phyloP scores from a whole-genome alignment of 1,284 basidiomycete genomes.

The Ustilago shanxiensis region DNA sequence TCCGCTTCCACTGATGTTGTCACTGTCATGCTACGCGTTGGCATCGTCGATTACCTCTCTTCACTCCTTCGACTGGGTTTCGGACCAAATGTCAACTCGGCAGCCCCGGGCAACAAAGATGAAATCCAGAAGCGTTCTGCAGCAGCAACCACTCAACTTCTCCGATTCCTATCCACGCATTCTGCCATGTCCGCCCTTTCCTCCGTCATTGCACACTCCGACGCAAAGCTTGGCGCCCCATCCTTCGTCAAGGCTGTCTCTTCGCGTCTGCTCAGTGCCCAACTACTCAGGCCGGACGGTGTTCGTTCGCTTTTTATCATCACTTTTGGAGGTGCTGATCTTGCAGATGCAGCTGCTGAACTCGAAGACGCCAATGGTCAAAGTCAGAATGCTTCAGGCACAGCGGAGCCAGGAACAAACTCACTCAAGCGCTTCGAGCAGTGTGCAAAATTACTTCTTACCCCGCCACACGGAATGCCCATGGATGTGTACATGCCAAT shows the following conservation, averaged over 20 bases:
- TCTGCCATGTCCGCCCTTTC: conserved; percentile 53
- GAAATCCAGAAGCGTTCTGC: conserved; percentile 26
- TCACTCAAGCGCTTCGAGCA: conserved; percentile 46
- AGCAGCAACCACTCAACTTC: conserved; percentile 33
- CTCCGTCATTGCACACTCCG: conserved; percentile 33
- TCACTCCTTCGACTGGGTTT: conserved; percentile 43
- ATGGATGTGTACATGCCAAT: conserved; percentile 37
- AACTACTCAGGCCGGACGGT: conserved; percentile 65
- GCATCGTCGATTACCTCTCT: conserved; percentile 46
- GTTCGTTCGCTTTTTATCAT: conserved; percentile 60
- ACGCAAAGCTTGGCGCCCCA: conserved; percentile 34
- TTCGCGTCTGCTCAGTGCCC: conserved; percentile 57
- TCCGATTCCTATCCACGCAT: conserved; percentile 37
- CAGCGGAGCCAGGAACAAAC: conserved; percentile 33
- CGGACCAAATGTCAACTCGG: conserved; percentile 23
- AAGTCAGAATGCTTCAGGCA: conserved; percentile 27
- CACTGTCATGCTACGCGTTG: conserved; percentile 42
- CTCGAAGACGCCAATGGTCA: conserved; percentile 31
- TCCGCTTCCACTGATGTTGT: conserved; percentile 32
- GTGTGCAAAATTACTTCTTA: conserved; percentile 46
- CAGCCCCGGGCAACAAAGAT: conserved; percentile 15
- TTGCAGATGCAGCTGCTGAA: conserved; percentile 35
- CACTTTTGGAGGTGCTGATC: conserved; percentile 50
- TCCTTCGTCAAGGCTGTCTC: conserved; percentile 50
- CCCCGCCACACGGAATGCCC: conserved; percentile 54